Evolutionary conservation across 78 protist species (phyloP), one percentile per base, ranked within the genome.

Genomic region (Cavenderia fasciculata): DNA sequence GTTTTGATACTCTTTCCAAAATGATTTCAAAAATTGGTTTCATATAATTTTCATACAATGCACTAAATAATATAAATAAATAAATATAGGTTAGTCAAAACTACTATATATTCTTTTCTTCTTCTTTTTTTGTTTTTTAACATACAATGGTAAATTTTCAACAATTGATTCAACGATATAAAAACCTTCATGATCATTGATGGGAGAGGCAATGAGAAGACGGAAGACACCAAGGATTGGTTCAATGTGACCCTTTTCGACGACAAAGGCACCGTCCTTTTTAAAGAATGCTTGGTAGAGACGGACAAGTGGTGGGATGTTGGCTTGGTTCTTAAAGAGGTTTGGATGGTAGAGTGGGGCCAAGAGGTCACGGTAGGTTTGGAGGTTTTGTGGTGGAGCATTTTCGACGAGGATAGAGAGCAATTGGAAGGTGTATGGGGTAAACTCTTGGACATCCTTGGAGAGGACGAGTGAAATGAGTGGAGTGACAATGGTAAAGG

Each of bases 361-460:
- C 2, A 92, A 23, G 4, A 73, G 18, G 4, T 21, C 33, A 51
- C 56, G 29, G 49, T 62, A 92, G 19, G 62, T 25, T 7, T 38
- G 36, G 10, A 79, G 8, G 33, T 31, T 23, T 23, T 79, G 85
- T 5, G 59, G 49, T 40, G 25, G 21, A 44, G 74, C 54, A 38
- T 51, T 72, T 54, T 93, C 95, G 38, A 93, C 86, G 59, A 76
- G 54, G n/a, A 86, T 68, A 4, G 95, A 12, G 38, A 93, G 40
- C 11, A 93, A 38, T 59, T 93, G 95, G 92, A 86, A 93, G 68
- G 59, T 52, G 69, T 93, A 93, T 51, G 95, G 93, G 33, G 92
- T 31, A 41, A 86, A 93, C 41, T 86, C 95, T 19, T 44, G 70
- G 23, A 63, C 70, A 27, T 74, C 68, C 7, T 49, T 68, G 27